phyloP scores from a whole-genome alignment of 2,329 filamentous ascomycete species.

The Fusarium ramigenum region DNA sequence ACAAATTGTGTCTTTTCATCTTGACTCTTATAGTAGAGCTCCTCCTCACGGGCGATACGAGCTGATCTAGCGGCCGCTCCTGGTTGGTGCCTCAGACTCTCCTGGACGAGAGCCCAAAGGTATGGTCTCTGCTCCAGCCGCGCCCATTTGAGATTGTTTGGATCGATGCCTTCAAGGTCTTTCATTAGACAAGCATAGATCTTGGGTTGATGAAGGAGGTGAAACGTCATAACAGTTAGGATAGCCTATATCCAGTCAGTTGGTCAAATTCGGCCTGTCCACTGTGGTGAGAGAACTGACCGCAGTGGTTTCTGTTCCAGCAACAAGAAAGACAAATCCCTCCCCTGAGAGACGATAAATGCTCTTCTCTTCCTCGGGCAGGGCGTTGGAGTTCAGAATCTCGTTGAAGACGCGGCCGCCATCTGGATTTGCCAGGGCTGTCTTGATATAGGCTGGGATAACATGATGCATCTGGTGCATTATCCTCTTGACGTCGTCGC shows the following conservation, averaged over 20 bases:
- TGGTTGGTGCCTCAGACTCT: slow-evolving; percentile 47
- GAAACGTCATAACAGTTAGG: slow-evolving; percentile 48
- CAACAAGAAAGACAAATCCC: slow-evolving; percentile 48
- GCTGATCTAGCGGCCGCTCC: slow-evolving; percentile 42
- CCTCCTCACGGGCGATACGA: slow-evolving; percentile 39
- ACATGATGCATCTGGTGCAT: slow-evolving; percentile 30
- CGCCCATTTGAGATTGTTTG: slow-evolving; percentile 43
- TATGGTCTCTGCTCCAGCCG: slow-evolving; percentile 50
- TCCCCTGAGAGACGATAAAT: slow-evolving; percentile 50
- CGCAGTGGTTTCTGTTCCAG: slow-evolving; percentile 52
- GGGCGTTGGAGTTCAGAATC: slow-evolving; percentile 31
- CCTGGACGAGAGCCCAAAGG: slow-evolving; percentile 50
- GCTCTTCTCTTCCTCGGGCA: slow-evolving; percentile 50
- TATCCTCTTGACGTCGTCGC: slow-evolving; percentile 20
- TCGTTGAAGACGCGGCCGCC: slow-evolving; percentile 26
- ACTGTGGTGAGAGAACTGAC: slow-evolving; percentile 27
- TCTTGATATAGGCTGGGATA: slow-evolving; percentile 19
- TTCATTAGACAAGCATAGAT: slow-evolving; percentile 42
- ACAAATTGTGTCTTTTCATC: slow-evolving; percentile 32
- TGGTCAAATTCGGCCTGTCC: accelerated
- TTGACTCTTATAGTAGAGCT: slow-evolving; percentile 41
- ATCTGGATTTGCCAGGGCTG: slow-evolving; percentile 11
- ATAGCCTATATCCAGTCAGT: slow-evolving; percentile 29
- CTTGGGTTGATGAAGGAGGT: slow-evolving; percentile 47
- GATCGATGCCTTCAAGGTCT: slow-evolving; percentile 45